Base-by-base conservation (phyloP, 805 yeast genomes). In the Candida endomychidarum region DNA sequence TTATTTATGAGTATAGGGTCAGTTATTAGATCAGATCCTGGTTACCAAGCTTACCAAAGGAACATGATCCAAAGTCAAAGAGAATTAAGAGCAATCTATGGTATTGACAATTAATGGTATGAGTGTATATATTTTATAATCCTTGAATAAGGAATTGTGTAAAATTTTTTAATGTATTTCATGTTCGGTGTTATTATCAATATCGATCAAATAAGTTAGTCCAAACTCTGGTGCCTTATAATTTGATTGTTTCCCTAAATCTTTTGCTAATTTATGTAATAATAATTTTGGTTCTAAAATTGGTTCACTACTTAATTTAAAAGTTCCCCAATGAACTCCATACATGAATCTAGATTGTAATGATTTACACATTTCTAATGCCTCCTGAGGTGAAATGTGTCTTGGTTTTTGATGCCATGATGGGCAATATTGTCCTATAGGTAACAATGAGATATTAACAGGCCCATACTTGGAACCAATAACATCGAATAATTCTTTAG, bases 281-380 rank as follows among this genome's bases (percentile, higher is more conserved):
- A 71, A 61, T 40, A 70, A 63, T 44, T 85, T 83, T 1, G 97
- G 97, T 58, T 90, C 98, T 25, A 86, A 57, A 48, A 83, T 87
- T 41, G 86, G 84, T 60, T 91, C 98, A 33, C 89, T 84, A 58
- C 96, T 85, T 50, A 91, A 64, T 18, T 88, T 81, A 62, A 89
- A 91, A 0, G 98, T 91, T 0, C 98, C 98, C 95, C 96, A 91
- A 61, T 91, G 98, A 22, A 91, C 88, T 1, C 98, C 98, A 37
- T 84, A 76, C 62, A 86, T 77, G 46, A 74, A 76, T 41, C 72
- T 59, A 2, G 86, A 80, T 5, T 73, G 63, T 42, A 88, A 53
- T 46, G 83, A 86, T 11, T 72, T 54, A 74, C 81, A 80, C 3
- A 89, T 81, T 45, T 77, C 67, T 3, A 86, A 46, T 8, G 90